Evolutionary conservation across 2,329 filamentous ascomycete species (phyloP).

Genomic region (Cytospora mali): DNA sequence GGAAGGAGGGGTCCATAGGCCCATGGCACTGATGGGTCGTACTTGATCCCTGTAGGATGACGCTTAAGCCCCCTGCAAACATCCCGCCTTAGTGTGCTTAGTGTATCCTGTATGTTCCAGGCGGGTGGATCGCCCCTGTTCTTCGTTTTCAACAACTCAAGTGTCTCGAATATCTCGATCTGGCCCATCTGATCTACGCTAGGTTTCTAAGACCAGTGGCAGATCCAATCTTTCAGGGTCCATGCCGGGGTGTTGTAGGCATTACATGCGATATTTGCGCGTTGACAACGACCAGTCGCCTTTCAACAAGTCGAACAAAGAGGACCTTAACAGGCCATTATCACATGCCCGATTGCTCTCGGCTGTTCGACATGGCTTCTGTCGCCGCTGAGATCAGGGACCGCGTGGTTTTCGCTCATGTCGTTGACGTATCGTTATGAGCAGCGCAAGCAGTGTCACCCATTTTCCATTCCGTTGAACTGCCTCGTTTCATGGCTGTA

Average conservation of each 20-base stretch:
- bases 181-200: no score
- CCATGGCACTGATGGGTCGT: not conserved
- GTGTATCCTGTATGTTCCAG: no score
- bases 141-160: no score
- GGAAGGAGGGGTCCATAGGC: not conserved
- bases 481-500: not conserved
- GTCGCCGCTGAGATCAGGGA: no score
- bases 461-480: not conserved
- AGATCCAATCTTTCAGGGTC: not conserved
- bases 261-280: not conserved
- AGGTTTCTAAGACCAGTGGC: no score
- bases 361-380: no score
- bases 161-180: not conserved
- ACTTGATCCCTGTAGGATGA: slow-evolving; percentile 5
- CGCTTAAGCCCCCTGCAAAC: slow-evolving; percentile 1
- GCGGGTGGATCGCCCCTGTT: not conserved
- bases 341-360: no score
- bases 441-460: not conserved
- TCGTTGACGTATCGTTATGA: not conserved
- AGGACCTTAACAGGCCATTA: not conserved
- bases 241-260: not conserved
- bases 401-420: not conserved
- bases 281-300: not conserved
- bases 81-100: no score
- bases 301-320: not conserved